Percentiles rank a stretch among this genome's conserved stretches.
Evolutionary conservation across 2,329 filamentous ascomycete species (phyloP).

Genomic region (Fusarium incarnatum): DNA sequence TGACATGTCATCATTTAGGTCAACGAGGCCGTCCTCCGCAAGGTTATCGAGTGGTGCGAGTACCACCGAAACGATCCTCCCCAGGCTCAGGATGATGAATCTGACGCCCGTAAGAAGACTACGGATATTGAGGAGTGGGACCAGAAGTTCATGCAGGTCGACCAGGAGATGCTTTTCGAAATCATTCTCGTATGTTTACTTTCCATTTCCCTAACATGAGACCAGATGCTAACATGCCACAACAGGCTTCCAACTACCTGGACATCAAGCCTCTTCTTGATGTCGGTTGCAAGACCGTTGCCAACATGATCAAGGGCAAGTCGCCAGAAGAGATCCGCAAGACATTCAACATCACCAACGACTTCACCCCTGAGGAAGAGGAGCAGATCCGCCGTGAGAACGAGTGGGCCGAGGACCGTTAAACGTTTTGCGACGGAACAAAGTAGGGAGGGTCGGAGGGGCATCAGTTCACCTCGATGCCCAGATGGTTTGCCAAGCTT

Average conservation of each 20-base stretch:
- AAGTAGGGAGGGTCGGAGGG: constrained; percentile 1
- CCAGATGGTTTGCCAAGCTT: background rate
- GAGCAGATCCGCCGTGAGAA: constrained; percentile 96
- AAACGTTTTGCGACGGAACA: constrained; percentile 46
- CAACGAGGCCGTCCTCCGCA: constrained; percentile 91
- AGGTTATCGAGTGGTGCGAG: constrained; percentile 98
- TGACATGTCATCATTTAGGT: constrained; percentile 65
- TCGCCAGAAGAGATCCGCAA: constrained; percentile 99
- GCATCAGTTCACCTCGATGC: background rate
- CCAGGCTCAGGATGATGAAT: constrained; percentile 86
- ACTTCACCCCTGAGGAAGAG: constrained; percentile 98
- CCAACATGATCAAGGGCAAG: constrained; percentile 99
- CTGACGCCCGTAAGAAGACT: constrained; percentile 95
- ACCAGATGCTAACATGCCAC: constrained; percentile 38
- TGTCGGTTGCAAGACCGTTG: constrained; percentile 98
- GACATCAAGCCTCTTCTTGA: constrained; percentile 99
- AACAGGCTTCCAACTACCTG: constrained; percentile 93
- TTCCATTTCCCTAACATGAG: background rate
- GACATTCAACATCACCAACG: constrained; percentile 99
- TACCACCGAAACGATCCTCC: constrained; percentile 92
- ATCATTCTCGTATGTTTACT: constrained; percentile 84
- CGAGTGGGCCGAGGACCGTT: constrained; percentile 89
- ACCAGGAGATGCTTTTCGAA: constrained; percentile 99
- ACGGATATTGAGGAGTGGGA: constrained; percentile 99
- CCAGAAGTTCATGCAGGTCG: constrained; percentile 99